Percentiles rank a stretch among this genome's conserved stretches.
phyloP scores from a whole-genome alignment of 2,329 filamentous ascomycete species.

The Emergomyces africanus region DNA sequence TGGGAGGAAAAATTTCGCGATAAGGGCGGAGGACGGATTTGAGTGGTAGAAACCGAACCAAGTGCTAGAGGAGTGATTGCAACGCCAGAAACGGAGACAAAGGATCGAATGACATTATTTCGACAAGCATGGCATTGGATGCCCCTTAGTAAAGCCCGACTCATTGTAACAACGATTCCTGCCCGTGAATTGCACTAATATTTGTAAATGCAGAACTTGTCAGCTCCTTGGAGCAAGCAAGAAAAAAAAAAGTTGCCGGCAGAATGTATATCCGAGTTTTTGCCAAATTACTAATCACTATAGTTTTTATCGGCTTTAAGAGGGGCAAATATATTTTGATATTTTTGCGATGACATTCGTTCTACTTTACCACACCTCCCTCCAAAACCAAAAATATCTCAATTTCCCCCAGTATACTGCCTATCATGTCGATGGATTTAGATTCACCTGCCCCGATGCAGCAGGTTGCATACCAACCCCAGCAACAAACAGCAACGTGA shows the following conservation, averaged over 20 bases:
- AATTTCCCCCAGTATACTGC: not conserved
- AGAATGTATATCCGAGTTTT: not conserved
- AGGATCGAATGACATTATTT: constrained; percentile 18
- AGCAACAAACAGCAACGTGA: constrained; percentile 42
- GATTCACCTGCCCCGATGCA: constrained; percentile 42
- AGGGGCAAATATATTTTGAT: not conserved
- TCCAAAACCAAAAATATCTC: not conserved
- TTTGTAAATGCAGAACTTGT: not conserved
- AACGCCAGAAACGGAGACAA: constrained; percentile 17
- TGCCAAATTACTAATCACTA: not conserved
- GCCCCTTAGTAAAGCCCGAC: constrained; percentile 19
- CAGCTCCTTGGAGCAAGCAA: not conserved
- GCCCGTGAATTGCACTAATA: not conserved
- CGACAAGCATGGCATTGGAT: constrained; percentile 20
- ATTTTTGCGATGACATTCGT: not conserved
- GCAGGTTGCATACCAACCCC: constrained; percentile 23
- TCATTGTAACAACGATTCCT: constrained; percentile 15
- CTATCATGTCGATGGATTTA: constrained; percentile 46
- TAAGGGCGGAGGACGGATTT: not conserved
- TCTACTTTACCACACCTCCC: not conserved
- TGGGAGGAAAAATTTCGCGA: not conserved
- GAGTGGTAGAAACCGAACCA: not conserved
- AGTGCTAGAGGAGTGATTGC: constrained; percentile 13
- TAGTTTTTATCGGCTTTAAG: not conserved
- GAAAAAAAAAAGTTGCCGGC: not conserved